A percentile compares a stretch with the other conserved stretches of the same genome.
These are phyloP conservation scores for Inga laurina DNA, from an alignment of 306 rosid genomes.

Conservation along the genomic window DNA sequence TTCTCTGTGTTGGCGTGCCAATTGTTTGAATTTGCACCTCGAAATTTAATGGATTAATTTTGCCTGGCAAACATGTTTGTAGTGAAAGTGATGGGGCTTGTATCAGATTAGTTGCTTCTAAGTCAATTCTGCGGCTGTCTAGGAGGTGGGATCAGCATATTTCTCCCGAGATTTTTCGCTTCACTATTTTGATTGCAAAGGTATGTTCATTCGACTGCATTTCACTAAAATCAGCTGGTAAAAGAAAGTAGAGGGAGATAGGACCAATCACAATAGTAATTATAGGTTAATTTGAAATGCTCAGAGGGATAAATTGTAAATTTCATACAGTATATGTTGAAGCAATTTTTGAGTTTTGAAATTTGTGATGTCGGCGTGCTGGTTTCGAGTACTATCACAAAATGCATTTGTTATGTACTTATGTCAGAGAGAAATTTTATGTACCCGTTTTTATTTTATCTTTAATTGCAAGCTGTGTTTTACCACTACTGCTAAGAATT, in stretches of 20 bases:
- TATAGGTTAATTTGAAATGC: background rate
- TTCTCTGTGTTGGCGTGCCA: background rate
- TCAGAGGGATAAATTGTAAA: background rate
- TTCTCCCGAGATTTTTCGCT: slow-evolving; percentile 62
- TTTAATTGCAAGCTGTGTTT: background rate
- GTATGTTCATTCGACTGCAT: slow-evolving; percentile 42
- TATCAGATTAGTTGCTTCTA: slow-evolving; percentile 82
- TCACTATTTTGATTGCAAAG: slow-evolving; percentile 64
- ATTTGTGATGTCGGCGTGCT: background rate
- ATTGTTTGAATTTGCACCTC: background rate
- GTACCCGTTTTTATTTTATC: background rate
- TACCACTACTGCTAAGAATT: background rate
- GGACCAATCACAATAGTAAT: background rate
- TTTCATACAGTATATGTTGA: background rate
- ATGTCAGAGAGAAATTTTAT: background rate
- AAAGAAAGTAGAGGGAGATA: slow-evolving; percentile 8
- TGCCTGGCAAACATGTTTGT: slow-evolving; percentile 30
- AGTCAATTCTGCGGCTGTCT: slow-evolving; percentile 77
- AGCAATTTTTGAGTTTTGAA: background rate
- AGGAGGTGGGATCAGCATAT: slow-evolving; percentile 87
- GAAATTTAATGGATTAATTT: slow-evolving; percentile 16
- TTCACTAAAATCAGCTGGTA: slow-evolving; percentile 17
- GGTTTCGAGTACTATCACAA: background rate
- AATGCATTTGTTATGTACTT: background rate
- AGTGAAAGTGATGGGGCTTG: slow-evolving; percentile 61